Percentiles rank a stretch among this genome's conserved stretches.
Evolutionary conservation across 441 rosid species (phyloP).

Genomic region (Erodium chrysanthum): DNA sequence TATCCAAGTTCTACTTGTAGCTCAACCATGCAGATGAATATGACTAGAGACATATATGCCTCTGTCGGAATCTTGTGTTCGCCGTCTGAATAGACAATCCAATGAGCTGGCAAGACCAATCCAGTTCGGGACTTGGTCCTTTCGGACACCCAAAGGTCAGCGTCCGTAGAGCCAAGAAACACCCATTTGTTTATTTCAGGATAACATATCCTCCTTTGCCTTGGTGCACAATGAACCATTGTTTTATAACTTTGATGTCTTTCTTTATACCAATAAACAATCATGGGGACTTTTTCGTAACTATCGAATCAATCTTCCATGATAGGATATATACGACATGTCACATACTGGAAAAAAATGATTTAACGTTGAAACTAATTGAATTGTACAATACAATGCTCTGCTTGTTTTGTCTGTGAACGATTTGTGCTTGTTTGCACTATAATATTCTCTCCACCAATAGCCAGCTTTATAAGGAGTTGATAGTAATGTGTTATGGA

Average conservation of each 20-base stretch:
- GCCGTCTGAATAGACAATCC: not conserved
- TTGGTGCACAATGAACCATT: not conserved
- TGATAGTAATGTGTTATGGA: not conserved
- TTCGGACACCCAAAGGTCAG: not conserved
- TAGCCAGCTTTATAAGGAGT: not conserved
- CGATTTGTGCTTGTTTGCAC: not conserved
- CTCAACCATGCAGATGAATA: too few species aligned
- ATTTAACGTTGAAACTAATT: not conserved
- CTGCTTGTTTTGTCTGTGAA: not conserved
- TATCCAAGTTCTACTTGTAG: too few species aligned
- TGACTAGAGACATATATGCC: too few species aligned
- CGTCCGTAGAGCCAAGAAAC: not conserved
- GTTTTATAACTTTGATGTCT: conserved; percentile 1
- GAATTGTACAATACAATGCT: conserved; percentile 2
- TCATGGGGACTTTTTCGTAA: not conserved
- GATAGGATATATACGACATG: not conserved
- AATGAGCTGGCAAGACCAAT: not conserved
- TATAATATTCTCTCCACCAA: not conserved
- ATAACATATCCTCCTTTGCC: conserved; percentile 1
- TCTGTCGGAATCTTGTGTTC: too few species aligned
- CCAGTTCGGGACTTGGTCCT: not conserved
- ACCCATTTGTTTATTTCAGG: conserved; percentile 2
- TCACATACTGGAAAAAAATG: too few species aligned
- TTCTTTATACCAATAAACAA: not conserved
- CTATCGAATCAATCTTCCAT: not conserved